Conservation (phyloP, 2,329 filamentous ascomycete species). For the Ceratocystis harringtonii region DNA sequence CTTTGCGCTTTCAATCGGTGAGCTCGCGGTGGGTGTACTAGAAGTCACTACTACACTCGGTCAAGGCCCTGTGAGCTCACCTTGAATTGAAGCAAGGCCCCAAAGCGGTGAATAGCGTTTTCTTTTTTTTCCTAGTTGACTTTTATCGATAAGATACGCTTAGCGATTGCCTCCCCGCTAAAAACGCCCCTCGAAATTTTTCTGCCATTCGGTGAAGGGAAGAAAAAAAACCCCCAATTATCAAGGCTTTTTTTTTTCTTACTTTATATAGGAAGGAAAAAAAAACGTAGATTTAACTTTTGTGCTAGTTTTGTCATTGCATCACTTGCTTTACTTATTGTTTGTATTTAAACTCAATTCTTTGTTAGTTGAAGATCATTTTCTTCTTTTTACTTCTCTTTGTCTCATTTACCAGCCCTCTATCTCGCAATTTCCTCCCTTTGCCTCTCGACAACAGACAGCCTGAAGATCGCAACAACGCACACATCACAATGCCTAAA, state of each 20-base stretch:
- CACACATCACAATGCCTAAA: constrained; percentile 60
- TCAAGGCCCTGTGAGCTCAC: not conserved
- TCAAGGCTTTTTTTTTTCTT: not conserved
- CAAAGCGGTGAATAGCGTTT: constrained; percentile 8
- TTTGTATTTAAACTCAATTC: not conserved
- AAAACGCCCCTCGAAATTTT: constrained; percentile 15
- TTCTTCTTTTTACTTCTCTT: constrained; percentile 5
- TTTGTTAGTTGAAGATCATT: not conserved
- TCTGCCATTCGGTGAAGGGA: constrained; percentile 7
- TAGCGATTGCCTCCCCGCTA: constrained; percentile 11
- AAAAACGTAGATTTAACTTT: not conserved
- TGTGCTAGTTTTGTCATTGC: not conserved
- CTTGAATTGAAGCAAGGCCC: not conserved
- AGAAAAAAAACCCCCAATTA: not conserved
- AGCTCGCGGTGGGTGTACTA: not conserved
- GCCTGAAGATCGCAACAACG: not conserved
- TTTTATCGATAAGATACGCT: constrained; percentile 14
- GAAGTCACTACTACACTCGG: not conserved
- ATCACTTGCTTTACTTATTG: not conserved
- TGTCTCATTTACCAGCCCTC: not conserved
- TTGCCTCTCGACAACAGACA: not conserved
- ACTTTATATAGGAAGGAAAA: constrained; percentile 1
- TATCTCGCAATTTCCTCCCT: not conserved
- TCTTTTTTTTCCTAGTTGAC: not conserved
- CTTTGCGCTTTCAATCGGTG: too few relatives aligned